These are phyloP conservation scores for Globisporangium abappressorium DNA, from an alignment of 352 stramenopile species.

Conservation along the genomic window DNA sequence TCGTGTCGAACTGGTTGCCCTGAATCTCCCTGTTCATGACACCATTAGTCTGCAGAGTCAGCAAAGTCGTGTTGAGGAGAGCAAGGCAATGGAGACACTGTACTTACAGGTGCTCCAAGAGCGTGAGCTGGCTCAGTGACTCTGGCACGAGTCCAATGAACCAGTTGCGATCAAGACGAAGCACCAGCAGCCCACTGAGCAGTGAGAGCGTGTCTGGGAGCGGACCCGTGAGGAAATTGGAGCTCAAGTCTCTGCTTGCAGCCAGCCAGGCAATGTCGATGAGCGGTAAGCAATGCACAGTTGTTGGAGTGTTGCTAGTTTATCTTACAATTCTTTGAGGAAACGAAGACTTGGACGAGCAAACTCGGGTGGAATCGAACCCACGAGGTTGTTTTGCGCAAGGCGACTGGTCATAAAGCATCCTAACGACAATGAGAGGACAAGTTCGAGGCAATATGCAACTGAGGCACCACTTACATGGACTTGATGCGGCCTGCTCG, in stretches of 20 bases:
- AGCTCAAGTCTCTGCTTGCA: constrained; percentile 52
- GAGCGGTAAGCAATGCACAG: too few relatives aligned
- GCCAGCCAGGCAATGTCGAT: too few relatives aligned
- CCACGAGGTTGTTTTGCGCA: constrained; percentile 60
- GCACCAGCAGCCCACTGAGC: constrained; percentile 33
- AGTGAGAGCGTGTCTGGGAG: constrained; percentile 44
- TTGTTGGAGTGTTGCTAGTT: too few relatives aligned
- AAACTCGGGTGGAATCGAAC: constrained; percentile 52
- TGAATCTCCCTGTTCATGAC: constrained; percentile 38
- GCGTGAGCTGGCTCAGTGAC: constrained; percentile 36
- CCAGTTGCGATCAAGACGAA: constrained; percentile 58
- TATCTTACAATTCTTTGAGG: constrained; percentile 49
- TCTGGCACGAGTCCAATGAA: constrained; percentile 41
- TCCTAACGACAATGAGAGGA: neutral
- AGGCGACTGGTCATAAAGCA: constrained; percentile 29
- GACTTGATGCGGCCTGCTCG: constrained; percentile 42
- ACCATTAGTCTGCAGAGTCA: neutral
- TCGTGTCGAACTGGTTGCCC: constrained; percentile 46
- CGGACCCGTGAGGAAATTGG: constrained; percentile 55
- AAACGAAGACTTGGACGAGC: constrained; percentile 39
- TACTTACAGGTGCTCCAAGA: constrained; percentile 57
- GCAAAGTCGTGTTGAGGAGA: neutral
- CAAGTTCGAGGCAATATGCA: neutral
- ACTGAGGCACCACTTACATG: constrained; percentile 29
- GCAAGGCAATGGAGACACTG: neutral